A percentile compares a stretch with the other conserved stretches of the same genome.
Evolutionary conservation across 805 yeast genomes (phyloP).

Genomic region (Yarrowia sp.): DNA sequence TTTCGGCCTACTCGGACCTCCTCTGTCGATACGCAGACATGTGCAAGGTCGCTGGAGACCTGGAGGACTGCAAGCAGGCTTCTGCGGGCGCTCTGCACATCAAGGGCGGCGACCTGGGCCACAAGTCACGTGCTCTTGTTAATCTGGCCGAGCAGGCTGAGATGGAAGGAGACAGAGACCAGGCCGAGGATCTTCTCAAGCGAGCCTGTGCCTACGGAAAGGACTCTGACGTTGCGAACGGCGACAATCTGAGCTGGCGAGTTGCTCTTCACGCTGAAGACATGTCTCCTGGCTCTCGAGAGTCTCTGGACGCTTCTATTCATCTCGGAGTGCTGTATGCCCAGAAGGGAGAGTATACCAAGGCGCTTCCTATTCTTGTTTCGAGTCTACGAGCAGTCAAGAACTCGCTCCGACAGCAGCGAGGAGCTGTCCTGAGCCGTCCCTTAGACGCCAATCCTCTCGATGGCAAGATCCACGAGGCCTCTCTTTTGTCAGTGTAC

Average conservation of each 20-base stretch:
- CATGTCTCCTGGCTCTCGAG: constrained; percentile 7
- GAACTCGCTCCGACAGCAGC: constrained; percentile 12
- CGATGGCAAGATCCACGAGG: neutral
- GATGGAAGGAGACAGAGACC: neutral
- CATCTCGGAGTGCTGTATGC: constrained; percentile 6
- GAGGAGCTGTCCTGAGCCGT: neutral
- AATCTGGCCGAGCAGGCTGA: constrained; percentile 5
- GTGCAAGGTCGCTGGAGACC: constrained; percentile 9
- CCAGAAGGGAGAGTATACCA: neutral
- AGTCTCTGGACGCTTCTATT: constrained; percentile 15
- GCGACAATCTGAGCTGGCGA: neutral
- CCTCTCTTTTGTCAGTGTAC: constrained; percentile 24
- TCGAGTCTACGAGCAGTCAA: constrained; percentile 10
- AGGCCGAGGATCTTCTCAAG: neutral
- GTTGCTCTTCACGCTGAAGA: constrained; percentile 9
- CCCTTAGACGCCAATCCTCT: constrained; percentile 18
- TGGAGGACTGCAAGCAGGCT: constrained; percentile 9
- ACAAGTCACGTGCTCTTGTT: neutral
- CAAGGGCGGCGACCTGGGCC: neutral
- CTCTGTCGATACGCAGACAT: constrained; percentile 23
- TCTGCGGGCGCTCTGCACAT: neutral
- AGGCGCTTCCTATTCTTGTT: constrained; percentile 6
- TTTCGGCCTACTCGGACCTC: neutral
- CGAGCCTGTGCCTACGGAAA: constrained; percentile 23
- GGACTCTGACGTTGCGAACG: neutral